Evolutionary conservation across 805 yeast species (phyloP), one percentile per base, ranked within the genome.

Genomic region (Pichia exigua): DNA sequence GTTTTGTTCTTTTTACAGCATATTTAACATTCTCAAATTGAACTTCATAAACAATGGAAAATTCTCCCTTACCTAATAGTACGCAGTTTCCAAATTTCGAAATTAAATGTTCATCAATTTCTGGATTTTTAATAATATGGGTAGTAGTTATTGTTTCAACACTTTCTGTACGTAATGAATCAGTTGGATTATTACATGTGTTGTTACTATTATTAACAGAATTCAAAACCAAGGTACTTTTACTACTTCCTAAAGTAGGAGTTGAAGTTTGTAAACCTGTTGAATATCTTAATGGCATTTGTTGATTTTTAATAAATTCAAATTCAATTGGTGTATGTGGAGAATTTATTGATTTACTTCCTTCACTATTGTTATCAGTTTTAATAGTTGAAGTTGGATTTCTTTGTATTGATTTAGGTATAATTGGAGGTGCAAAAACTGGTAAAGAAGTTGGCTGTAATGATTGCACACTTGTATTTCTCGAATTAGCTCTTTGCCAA

Each of bases 1-100:
- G 78, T 61, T 85, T 88, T 27, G 94, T 81, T 53, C 96, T 76
- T 67, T 94, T 94, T 48, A 94, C 94, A 0, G 98, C 98, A 66
- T 82, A 89, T 60, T 79, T 82, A 46, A 77, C 76, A 48, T 75
- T 73, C 54, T 82, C 82, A 61, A 82, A 85, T 17, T 81, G 74
- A 43, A 92, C 92, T 55, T 86, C 86, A 66, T 82, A 94, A 18
- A 95, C 99, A 22, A 81, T 73, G 2, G 97, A 89, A 62, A 94
- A 94, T 66, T 89, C 96, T 24, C 99, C 98, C 38, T 78, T 73
- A 2, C 96, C 96, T 22, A 92, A 71, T 44, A 83, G 69, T 44
- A 76, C 74, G 44, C 92, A 91, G 55, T 84, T 82, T 22, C 83
- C 84, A 65, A 79, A 79, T 58, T 73, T 74, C 13, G 77, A 72